phyloP scores from a whole-genome alignment of 2,329 filamentous ascomycete species.

The Pseudocercospora fuligena region DNA sequence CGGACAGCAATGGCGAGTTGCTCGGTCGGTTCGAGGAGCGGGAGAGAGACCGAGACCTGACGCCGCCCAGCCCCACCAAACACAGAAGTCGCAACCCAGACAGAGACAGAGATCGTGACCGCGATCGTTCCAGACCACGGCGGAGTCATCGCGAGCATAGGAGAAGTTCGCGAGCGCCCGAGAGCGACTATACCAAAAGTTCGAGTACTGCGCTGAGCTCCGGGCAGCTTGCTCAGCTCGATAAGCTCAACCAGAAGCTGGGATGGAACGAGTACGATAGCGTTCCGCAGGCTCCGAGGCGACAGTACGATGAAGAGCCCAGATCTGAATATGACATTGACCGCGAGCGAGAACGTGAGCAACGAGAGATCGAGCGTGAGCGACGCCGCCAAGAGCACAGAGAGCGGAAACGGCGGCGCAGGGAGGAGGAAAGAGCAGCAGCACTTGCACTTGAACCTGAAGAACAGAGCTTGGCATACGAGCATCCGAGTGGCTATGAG shows the following conservation, averaged over 20 bases:
- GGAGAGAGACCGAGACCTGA: constrained; percentile 21
- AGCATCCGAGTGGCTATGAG: constrained; percentile 30
- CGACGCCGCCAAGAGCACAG: constrained; percentile 35
- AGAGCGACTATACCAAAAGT: constrained; percentile 31
- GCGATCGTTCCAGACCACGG: constrained; percentile 1
- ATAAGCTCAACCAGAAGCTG: constrained; percentile 64
- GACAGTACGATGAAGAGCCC: constrained; percentile 36
- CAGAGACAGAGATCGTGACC: constrained; percentile 8
- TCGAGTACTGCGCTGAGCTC: constrained; percentile 50
- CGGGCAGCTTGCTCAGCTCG: constrained; percentile 68
- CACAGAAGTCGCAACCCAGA: constrained; percentile 20
- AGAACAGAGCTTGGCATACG: constrained; percentile 36
- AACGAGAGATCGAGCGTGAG: constrained; percentile 39
- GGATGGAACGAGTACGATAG: constrained; percentile 49
- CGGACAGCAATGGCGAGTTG: constrained; percentile 43
- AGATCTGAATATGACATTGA: constrained; percentile 40
- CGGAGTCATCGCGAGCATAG: constrained; percentile 3
- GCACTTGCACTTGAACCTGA: constrained; percentile 35
- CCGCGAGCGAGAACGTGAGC: constrained; percentile 43
- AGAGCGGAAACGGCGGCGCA: constrained; percentile 49
- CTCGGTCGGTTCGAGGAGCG: constrained; percentile 26
- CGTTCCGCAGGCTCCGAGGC: constrained; percentile 54
- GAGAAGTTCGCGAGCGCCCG: constrained; percentile 12
- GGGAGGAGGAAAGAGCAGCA: constrained; percentile 46
- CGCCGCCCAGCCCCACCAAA: constrained; percentile 20